Conservation (phyloP, 2,329 filamentous ascomycete genomes). For the Penicillium frequentans region DNA sequence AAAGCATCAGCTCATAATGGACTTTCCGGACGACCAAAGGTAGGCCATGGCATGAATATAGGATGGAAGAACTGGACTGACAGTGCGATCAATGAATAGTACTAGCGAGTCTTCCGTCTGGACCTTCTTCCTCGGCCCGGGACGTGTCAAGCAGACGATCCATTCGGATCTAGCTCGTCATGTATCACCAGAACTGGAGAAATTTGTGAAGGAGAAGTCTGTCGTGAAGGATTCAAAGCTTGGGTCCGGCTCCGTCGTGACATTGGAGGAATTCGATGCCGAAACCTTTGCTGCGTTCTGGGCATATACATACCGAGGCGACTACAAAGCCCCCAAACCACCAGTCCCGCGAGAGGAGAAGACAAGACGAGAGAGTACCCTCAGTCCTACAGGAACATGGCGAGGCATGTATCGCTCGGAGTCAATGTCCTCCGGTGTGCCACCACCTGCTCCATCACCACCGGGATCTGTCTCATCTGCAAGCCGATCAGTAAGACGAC, state of each 20-base stretch:
- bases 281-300: constrained; percentile 51
- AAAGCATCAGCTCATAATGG: constrained; percentile 23
- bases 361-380: constrained; percentile 9
- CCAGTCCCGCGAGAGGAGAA: constrained; percentile 22
- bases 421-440: constrained; percentile 26
- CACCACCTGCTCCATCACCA: constrained; percentile 34
- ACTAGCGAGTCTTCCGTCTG: constrained; percentile 42
- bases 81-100: constrained; percentile 23
- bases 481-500: not conserved
- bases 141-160: constrained; percentile 48
- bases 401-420: constrained; percentile 19
- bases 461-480: constrained; percentile 12
- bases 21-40: constrained; percentile 36
- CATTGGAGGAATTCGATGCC: constrained; percentile 48
- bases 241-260: not conserved
- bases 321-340: constrained; percentile 41
- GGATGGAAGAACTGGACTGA: not conserved
- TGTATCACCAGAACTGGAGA: constrained; percentile 45
- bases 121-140: constrained; percentile 48
- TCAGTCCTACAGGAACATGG: constrained; percentile 13
- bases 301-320: constrained; percentile 52
- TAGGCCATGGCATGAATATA: constrained; percentile 16
- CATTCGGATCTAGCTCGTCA: constrained; percentile 46
- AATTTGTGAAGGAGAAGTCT: constrained; percentile 7
- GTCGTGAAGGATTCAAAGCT: not conserved